Evolutionary conservation across 768 basidiomycete genomes (phyloP), one percentile per base, ranked within the genome.

Genomic region (Lyophyllum atratum): DNA sequence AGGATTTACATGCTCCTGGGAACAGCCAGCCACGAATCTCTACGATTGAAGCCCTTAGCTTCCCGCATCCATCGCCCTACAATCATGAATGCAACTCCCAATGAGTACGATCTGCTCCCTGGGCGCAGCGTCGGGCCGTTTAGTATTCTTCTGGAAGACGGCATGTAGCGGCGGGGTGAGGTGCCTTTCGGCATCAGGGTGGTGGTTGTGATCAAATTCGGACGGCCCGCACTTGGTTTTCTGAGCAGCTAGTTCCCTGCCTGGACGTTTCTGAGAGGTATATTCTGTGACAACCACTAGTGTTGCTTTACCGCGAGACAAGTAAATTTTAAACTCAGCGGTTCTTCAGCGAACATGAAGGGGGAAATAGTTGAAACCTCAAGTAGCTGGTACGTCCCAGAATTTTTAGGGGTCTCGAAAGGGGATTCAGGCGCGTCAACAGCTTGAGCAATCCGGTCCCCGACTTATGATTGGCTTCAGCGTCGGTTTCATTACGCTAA

Each of bases 1-100:
- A n/a, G 22, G 42, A 55, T 34, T 59, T 56, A 47, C 54, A 42
- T 31, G 52, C 29, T 51, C 51, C 55, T 60, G 62, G 59, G 48
- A 55, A 51, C 42, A 37, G 45, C 56, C 59, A 56, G 17, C 25
- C 45, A 46, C 34, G 58, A 44, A 50, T 48, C 52, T 34, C 22
- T 45, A 22, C 34, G 1, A 22, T 34, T 33, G 46, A 47, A 47
- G 49, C 49, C 10, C 14, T 28, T 29, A 5, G 15, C 22, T 47
- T 15, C 15, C 42, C 42, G 17, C 44, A 17, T 45, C 33, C 28
- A n/a, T 25, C 24, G 22, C 7, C 25, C 33, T 19, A 46, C 9
- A 54, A 46, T 26, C 44, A 29, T 31, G 10, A 34, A 34, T 8
- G 26, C 37, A 10, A 4, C 48, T 48, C 22, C 53, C 44, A 21